These are phyloP conservation scores for Aspergillus terreus DNA, from an alignment of 2,329 filamentous ascomycete genomes.

Conservation along the genomic window DNA sequence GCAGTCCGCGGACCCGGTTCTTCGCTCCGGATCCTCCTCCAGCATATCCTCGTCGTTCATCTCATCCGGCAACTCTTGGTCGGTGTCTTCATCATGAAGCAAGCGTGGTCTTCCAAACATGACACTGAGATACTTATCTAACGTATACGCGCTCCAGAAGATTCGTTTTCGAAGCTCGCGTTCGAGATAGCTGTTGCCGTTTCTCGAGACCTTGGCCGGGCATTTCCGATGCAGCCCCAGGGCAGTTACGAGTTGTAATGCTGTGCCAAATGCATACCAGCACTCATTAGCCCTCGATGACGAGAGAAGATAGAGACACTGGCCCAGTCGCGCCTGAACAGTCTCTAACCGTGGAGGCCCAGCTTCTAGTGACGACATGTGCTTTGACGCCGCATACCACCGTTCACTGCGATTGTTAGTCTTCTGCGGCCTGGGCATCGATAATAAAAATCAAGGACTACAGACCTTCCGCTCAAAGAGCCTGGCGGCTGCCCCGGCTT, in stretches of 20 bases:
- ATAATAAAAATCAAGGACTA: neutral
- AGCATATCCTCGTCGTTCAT: conserved; percentile 58
- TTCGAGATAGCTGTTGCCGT: conserved; percentile 30
- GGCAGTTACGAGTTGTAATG: conserved; percentile 51
- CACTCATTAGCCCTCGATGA: conserved; percentile 59
- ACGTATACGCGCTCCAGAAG: conserved; percentile 61
- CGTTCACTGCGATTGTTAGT: conserved; percentile 24
- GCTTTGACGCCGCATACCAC: conserved; percentile 37
- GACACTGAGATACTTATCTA: conserved; percentile 63
- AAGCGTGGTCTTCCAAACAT: conserved; percentile 59
- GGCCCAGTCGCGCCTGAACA: conserved; percentile 55
- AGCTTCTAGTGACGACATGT: conserved; percentile 43
- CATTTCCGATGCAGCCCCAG: conserved; percentile 38
- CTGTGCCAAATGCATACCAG: conserved; percentile 59
- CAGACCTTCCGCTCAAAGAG: conserved; percentile 28
- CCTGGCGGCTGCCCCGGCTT: conserved; percentile 24
- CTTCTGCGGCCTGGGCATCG: neutral
- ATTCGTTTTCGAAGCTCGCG: conserved; percentile 54
- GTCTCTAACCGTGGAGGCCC: conserved; percentile 54
- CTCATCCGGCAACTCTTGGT: conserved; percentile 55
- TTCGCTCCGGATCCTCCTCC: conserved; percentile 33
- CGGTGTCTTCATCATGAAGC: conserved; percentile 62
- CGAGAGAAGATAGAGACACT: conserved; percentile 57
- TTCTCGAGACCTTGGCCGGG: conserved; percentile 25
- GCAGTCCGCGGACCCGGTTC: conserved; percentile 32